Evolutionary conservation across 2,329 filamentous ascomycete species (phyloP).

Genomic region (Acrocalymma vagum): DNA sequence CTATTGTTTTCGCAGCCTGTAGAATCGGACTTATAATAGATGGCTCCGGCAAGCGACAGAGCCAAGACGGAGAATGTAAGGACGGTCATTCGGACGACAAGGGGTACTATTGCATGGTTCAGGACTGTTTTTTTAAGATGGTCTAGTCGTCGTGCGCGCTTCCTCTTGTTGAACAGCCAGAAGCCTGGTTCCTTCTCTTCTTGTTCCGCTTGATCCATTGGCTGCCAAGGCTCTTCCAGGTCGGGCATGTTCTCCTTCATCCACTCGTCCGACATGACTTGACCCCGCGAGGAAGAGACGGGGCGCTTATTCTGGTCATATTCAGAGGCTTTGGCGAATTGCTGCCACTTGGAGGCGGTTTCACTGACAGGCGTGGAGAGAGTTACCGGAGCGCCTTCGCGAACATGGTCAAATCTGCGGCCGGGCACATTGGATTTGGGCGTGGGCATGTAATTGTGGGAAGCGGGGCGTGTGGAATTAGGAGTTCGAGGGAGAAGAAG

Average conservation of each 20-base stretch:
- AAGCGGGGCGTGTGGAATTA: constrained; percentile 41
- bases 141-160: constrained; percentile 63
- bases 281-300: constrained; percentile 36
- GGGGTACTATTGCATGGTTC: constrained; percentile 83
- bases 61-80: constrained; percentile 84
- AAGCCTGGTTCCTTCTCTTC: constrained; percentile 58
- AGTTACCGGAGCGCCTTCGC: constrained; percentile 47
- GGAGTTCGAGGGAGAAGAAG: constrained; percentile 46
- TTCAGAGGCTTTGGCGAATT: constrained; percentile 44
- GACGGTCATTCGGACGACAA: constrained; percentile 82
- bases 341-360: constrained; percentile 48
- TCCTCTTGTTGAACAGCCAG: constrained; percentile 56
- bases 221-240: constrained; percentile 60
- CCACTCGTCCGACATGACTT: constrained; percentile 54
- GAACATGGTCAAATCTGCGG: constrained; percentile 49
- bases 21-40: constrained; percentile 64
- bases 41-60: constrained; percentile 78
- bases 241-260: constrained; percentile 59
- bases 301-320: constrained; percentile 34
- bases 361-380: constrained; percentile 43
- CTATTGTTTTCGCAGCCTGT: constrained; percentile 53
- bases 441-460: constrained; percentile 48
- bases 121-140: constrained; percentile 74
- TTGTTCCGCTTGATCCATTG: constrained; percentile 61
- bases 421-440: constrained; percentile 49